Base-by-base conservation (phyloP, 2,329 filamentous ascomycete species). In the Colletotrichum horii region DNA sequence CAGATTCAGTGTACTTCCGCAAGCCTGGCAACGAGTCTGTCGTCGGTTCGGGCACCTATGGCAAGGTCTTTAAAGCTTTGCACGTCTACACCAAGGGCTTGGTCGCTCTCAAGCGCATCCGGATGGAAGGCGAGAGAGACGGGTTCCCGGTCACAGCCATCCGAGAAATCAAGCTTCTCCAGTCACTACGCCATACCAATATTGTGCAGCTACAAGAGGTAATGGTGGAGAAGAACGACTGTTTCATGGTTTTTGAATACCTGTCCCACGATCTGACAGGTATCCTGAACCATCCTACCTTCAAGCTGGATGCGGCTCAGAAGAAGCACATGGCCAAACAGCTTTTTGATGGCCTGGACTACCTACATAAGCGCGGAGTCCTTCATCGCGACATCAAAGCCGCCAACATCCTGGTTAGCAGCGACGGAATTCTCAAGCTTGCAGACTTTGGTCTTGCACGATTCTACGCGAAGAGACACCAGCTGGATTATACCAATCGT, bases 181-280 rank as follows among this genome's bases (percentile, higher is more conserved):
- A 98, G 82, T 96, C 94, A 5, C 88, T 98, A 26, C 93, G 93
- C 77, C 95, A 98, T 80, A 87, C 89, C 75, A 98, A 97, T 80
- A 93, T 98, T 66, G 95, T 98, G 73, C 92, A 93, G 55, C 87
- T 98, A 22, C 92, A 94, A 78, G 96, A 98, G 85, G 95, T 97
- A 78, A 99, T 99, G 97, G 97, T 99, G 3, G 97, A 99, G 85
- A 95, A 94, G 82, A 98, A 98, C 79, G 96, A 98, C 84, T 99
- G 97, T 84, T 99, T 98, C 85, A 99, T 99, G 97, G 97, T 99
- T 4, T 99, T 99, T 78, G 97, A 99, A 83, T 99, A 99, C 82
- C 90, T 98, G 36, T 96, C 97, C 2, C 97, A 99, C 83, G 97
- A 99, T 83, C 88, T 99, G 76, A 99, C 97, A 4, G 97, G 97